These are phyloP conservation scores for Penicillium oxalicum DNA, from an alignment of 2,329 filamentous ascomycete genomes.

Conservation along the genomic window DNA sequence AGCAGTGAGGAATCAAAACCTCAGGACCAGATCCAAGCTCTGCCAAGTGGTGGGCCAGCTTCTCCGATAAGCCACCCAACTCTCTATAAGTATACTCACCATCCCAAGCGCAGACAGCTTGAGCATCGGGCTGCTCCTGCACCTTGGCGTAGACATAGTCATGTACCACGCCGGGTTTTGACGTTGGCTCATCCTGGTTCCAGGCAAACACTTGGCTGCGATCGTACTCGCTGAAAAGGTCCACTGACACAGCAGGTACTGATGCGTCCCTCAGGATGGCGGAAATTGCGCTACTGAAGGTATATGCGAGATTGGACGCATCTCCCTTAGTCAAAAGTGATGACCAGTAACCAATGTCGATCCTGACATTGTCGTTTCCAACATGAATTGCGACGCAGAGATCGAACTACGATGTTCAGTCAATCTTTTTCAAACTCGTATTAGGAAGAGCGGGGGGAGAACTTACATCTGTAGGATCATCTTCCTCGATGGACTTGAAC, in stretches of 20 bases:
- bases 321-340: slow-evolving; percentile 2
- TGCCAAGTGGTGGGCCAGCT: slow-evolving; percentile 19
- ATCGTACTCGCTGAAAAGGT: slow-evolving; percentile 8
- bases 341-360: slow-evolving; percentile 2
- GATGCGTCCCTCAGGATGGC: not conserved
- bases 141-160: slow-evolving; percentile 1
- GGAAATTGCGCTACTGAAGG: slow-evolving; percentile 1
- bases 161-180: slow-evolving; percentile 6
- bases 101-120: slow-evolving; percentile 8
- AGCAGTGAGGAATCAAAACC: slow-evolving; percentile 4
- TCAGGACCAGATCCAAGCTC: slow-evolving; percentile 21
- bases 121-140: slow-evolving; percentile 22
- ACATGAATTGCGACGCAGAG: slow-evolving; percentile 1
- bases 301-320: slow-evolving; percentile 1
- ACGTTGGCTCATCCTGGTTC: slow-evolving; percentile 7
- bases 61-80: slow-evolving; percentile 21
- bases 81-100: slow-evolving; percentile 6
- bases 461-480: slow-evolving; percentile 2
- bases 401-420: slow-evolving; percentile 1
- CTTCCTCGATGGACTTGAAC: slow-evolving; percentile 1
- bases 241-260: not conserved
- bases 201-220: slow-evolving; percentile 11
- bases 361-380: not conserved
- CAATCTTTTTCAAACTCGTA: too few species aligned
- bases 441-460: not conserved